A percentile compares a stretch with the other conserved stretches of the same genome.
These are phyloP conservation scores for Cutaneotrichosporon sp. DNA, from an alignment of 1,284 basidiomycete genomes.

Conservation along the genomic window DNA sequence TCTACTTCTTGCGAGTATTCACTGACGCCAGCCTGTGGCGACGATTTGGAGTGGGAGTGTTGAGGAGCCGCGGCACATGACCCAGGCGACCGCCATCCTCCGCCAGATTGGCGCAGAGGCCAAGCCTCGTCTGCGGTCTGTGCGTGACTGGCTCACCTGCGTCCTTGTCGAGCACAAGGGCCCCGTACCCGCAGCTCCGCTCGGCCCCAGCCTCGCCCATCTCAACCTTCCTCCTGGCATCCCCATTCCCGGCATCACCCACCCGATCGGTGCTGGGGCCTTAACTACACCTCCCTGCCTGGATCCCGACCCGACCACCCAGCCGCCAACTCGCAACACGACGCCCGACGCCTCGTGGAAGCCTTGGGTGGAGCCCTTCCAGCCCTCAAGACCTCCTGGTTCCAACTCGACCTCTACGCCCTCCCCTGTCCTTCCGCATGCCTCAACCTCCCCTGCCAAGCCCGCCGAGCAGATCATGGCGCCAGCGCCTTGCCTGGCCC, in stretches of 20 bases:
- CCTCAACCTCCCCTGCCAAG: background rate
- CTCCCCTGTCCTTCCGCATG: background rate
- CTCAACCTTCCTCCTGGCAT: background rate
- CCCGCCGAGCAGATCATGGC: background rate
- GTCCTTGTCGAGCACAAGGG: conserved; percentile 3
- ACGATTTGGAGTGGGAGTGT: conserved; percentile 16
- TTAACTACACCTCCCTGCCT: background rate
- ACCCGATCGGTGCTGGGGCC: background rate
- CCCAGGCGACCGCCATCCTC: conserved; percentile 7
- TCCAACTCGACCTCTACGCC: background rate
- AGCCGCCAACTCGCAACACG: background rate
- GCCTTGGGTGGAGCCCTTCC: conserved; percentile 6
- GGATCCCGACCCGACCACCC: background rate
- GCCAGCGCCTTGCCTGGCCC: background rate
- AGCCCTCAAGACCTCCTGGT: background rate
- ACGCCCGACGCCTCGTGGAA: background rate
- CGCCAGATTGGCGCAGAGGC: conserved; percentile 14
- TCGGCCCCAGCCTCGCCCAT: background rate
- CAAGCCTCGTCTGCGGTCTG: background rate
- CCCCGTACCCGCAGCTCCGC: background rate
- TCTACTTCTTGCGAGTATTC: background rate
- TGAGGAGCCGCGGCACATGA: conserved; percentile 7
- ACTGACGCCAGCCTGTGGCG: conserved; percentile 12
- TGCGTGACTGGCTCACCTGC: conserved; percentile 12
- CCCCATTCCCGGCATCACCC: background rate